phyloP scores from a whole-genome alignment of 768 basidiomycete species.

The Trametes sanguinea region DNA sequence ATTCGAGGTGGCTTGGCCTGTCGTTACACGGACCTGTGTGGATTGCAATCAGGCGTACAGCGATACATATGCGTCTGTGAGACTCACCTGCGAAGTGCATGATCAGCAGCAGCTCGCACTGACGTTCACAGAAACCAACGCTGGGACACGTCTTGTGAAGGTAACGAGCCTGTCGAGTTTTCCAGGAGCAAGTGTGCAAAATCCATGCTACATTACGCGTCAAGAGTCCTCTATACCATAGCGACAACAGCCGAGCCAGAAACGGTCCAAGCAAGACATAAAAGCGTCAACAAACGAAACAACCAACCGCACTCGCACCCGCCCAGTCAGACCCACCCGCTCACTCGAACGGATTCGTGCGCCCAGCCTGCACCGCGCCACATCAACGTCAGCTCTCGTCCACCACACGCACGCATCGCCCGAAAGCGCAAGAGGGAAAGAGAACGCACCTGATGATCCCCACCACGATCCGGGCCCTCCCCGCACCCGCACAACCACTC shows the following conservation, averaged over 20 bases:
- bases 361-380: conserved; percentile 57
- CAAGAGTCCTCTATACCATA: conserved; percentile 5
- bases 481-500: conserved; percentile 84
- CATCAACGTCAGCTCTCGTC: neutral
- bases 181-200: conserved; percentile 1
- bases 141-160: no score
- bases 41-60: no score
- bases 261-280: conserved; percentile 1
- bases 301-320: neutral
- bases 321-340: neutral
- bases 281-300: neutral
- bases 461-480: conserved; percentile 72
- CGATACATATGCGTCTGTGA: no score
- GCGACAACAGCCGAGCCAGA: neutral
- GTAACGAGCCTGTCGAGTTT: no score
- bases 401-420: neutral
- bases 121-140: no score
- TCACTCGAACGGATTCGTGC: conserved; percentile 65
- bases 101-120: no score
- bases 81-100: no score
- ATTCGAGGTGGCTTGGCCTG: no score
- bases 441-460: conserved; percentile 63
- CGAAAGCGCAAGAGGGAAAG: neutral
- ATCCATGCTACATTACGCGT: conserved; percentile 14
- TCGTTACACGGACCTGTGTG: no score